Percentiles rank a stretch among this genome's conserved stretches.
Conservation (phyloP, 441 rosid species). For the Viola pubescens region DNA sequence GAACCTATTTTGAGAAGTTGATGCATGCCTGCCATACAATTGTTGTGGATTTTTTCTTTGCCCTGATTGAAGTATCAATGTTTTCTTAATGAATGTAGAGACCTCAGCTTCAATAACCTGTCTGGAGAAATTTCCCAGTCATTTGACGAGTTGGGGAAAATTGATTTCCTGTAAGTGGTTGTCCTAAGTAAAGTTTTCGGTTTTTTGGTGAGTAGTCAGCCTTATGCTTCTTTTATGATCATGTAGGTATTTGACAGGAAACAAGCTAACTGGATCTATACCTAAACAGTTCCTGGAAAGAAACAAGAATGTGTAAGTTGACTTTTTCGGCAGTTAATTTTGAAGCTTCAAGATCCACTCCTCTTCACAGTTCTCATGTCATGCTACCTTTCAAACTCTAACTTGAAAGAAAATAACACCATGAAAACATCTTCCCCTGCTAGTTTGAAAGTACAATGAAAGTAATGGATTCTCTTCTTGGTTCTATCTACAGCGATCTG, state of each 20-base stretch:
- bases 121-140: constrained; percentile 61
- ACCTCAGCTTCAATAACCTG: constrained; percentile 73
- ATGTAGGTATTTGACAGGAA: constrained; percentile 65
- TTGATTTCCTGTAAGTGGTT: constrained; percentile 64
- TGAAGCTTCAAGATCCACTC: constrained; percentile 4
- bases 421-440: too few species aligned
- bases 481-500: constrained; percentile 56
- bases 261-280: constrained; percentile 59
- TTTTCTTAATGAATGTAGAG: constrained; percentile 39
- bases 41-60: background rate
- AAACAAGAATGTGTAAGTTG: constrained; percentile 62
- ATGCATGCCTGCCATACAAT: too few species aligned
- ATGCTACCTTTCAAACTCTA: too few species aligned
- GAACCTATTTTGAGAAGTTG: too few species aligned
- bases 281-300: constrained; percentile 48
- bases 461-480: background rate
- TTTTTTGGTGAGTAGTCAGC: background rate
- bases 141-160: constrained; percentile 39
- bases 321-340: constrained; percentile 7
- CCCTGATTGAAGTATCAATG: background rate
- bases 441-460: too few species aligned
- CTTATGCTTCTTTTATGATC: background rate
- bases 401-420: too few species aligned
- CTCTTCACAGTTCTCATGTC: background rate
- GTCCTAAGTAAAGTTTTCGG: background rate